phyloP scores from a whole-genome alignment of 169 alveolate species.

The Eimeria maxima region DNA sequence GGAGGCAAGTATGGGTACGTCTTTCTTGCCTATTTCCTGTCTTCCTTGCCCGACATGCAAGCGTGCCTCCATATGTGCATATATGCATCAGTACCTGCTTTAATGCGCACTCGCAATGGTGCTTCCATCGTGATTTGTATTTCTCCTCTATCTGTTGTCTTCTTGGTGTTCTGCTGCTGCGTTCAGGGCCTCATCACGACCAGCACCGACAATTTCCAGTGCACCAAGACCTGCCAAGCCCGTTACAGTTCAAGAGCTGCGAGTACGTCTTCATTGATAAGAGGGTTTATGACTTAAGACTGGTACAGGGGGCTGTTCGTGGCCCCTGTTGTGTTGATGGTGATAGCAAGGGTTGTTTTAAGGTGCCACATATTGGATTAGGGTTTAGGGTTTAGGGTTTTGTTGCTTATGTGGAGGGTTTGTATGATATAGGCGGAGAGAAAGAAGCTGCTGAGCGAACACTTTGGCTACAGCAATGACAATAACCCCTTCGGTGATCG shows the following conservation, averaged over 20 bases:
- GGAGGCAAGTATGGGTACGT: conserved; percentile 18
- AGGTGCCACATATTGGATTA: too few relatives aligned
- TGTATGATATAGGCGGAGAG: conserved; percentile 71
- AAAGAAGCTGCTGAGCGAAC: conserved; percentile 78
- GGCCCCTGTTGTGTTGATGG: not conserved
- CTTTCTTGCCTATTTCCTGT: not conserved
- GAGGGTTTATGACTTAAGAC: too few relatives aligned
- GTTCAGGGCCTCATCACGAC: not conserved
- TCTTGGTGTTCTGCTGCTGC: not conserved
- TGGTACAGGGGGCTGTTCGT: too few relatives aligned
- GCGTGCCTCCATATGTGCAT: not conserved
- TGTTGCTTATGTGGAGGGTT: not conserved
- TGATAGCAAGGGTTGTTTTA: not conserved
- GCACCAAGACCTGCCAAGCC: conserved; percentile 33
- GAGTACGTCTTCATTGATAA: conserved; percentile 12
- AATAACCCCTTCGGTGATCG: conserved; percentile 85
- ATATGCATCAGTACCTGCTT: not conserved
- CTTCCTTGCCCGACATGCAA: not conserved
- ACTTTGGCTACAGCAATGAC: conserved; percentile 82
- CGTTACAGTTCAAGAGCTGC: conserved; percentile 46
- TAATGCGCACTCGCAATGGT: too few relatives aligned
- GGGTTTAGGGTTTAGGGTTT: conserved; percentile 19
- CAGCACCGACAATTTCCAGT: not conserved
- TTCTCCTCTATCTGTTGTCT: too few relatives aligned
- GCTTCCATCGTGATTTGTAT: not conserved